Evolutionary conservation across 345 rosid species (phyloP).

Genomic region (Theobroma cacao): DNA sequence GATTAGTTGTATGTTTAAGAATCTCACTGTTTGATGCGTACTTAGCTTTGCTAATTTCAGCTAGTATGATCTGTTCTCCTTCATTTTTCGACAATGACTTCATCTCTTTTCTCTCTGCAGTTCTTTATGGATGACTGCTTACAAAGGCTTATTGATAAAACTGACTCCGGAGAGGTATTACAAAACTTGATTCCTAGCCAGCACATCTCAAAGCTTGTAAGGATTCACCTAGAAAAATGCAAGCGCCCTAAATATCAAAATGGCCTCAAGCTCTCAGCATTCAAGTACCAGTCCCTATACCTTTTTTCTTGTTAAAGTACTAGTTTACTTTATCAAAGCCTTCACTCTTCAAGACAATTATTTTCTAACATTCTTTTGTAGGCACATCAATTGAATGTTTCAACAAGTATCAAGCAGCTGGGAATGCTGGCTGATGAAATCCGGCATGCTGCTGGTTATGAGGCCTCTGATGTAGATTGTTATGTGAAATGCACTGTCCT

Average conservation of each 20-base stretch:
- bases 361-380: constrained; percentile 17
- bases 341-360: not conserved
- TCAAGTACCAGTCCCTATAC: constrained; percentile 41
- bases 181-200: constrained; percentile 62
- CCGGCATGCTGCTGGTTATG: constrained; percentile 83
- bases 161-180: constrained; percentile 59
- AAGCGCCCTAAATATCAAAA: constrained; percentile 81
- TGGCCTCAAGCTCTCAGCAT: constrained; percentile 98
- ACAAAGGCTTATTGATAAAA: constrained; percentile 63
- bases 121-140: constrained; percentile 90
- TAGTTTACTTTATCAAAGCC: not conserved
- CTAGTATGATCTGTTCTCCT: not conserved
- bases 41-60: not conserved
- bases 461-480: constrained; percentile 76
- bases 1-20: not conserved
- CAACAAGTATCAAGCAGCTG: constrained; percentile 85
- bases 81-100: constrained; percentile 15
- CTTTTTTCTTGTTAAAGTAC: not conserved
- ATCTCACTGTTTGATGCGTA: not conserved
- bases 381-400: constrained; percentile 82
- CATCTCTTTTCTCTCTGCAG: constrained; percentile 33
- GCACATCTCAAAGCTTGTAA: constrained; percentile 62
- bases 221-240: constrained; percentile 85
- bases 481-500: constrained; percentile 83
- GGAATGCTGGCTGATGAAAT: constrained; percentile 89